These are phyloP conservation scores for Cicer bijugum DNA, from an alignment of 306 rosid genomes.

Conservation along the genomic window DNA sequence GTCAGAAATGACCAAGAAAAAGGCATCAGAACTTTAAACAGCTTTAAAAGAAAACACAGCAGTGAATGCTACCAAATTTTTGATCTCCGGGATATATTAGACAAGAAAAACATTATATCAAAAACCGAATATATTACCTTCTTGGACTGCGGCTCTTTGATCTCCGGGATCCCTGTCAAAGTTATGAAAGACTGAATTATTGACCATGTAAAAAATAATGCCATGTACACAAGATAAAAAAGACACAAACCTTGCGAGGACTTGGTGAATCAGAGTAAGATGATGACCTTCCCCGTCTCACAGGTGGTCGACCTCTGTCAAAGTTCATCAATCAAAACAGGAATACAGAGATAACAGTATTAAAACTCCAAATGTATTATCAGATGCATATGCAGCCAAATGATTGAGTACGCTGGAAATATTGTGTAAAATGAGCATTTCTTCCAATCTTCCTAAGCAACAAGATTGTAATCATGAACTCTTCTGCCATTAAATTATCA, in stretches of 20 bases:
- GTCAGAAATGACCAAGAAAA: background rate
- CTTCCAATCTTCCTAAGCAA: conserved; percentile 2
- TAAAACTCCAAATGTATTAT: conserved; percentile 15
- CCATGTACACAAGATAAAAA: conserved; percentile 3
- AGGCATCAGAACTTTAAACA: conserved; percentile 5
- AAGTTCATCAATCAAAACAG: conserved; percentile 14
- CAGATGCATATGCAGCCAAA: conserved; percentile 13
- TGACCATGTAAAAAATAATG: conserved; percentile 25
- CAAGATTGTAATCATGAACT: background rate
- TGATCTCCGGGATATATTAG: no score
- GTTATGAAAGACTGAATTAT: conserved; percentile 31
- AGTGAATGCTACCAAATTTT: background rate
- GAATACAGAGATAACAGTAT: background rate
- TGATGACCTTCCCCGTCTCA: conserved; percentile 86
- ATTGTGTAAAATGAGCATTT: conserved; percentile 28
- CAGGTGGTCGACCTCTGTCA: conserved; percentile 78
- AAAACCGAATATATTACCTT: conserved; percentile 55
- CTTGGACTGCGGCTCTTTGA: conserved; percentile 83
- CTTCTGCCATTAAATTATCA: background rate
- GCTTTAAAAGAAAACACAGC: background rate
- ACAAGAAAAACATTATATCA: background rate
- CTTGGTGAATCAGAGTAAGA: conserved; percentile 90
- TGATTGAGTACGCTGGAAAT: background rate
- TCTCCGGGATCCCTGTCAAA: conserved; percentile 62
- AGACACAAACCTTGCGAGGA: conserved; percentile 80